phyloP scores from a whole-genome alignment of 495 filamentous ascomycete genomes.

The Talaromyces adpressus region DNA sequence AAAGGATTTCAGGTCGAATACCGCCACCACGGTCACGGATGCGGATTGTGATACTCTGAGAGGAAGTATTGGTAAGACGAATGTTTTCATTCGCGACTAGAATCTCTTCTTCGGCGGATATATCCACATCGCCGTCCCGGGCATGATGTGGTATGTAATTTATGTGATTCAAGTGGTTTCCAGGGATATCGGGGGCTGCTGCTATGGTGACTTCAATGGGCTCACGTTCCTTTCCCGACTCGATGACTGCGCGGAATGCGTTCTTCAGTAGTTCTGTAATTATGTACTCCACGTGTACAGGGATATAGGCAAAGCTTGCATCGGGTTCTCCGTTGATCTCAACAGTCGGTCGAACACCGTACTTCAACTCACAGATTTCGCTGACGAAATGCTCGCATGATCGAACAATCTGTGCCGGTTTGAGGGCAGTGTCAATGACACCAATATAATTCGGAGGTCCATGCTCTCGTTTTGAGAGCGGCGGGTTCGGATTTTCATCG shows the following conservation, averaged over 20 bases:
- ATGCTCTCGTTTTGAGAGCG: constrained; percentile 28
- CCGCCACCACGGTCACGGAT: constrained; percentile 94
- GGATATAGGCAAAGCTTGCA: constrained; percentile 81
- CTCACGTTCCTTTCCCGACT: constrained; percentile 67
- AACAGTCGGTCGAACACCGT: constrained; percentile 78
- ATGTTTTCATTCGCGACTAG: constrained; percentile 28
- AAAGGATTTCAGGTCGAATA: constrained; percentile 72
- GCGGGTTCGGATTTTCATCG: constrained; percentile 23
- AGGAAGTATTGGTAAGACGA: constrained; percentile 40
- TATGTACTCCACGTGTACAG: constrained; percentile 95
- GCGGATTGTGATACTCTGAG: constrained; percentile 86
- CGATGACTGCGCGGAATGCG: constrained; percentile 86
- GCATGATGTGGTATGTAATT: constrained; percentile 9
- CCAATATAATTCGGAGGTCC: constrained; percentile 72
- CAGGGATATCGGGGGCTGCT: constrained; percentile 59
- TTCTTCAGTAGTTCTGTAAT: constrained; percentile 95
- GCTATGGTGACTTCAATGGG: constrained; percentile 91
- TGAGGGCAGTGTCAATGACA: constrained; percentile 91
- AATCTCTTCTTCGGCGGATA: constrained; percentile 25
- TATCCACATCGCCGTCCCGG: constrained; percentile 23
- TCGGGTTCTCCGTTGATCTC: constrained; percentile 75
- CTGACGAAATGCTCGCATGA: constrained; percentile 82
- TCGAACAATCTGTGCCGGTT: constrained; percentile 71
- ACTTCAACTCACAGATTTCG: constrained; percentile 94
- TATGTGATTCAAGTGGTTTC: constrained; percentile 11